Evolutionary conservation across 2,329 filamentous ascomycete species (phyloP).

Genomic region (Ophiognomonia clavigignenti-juglandacearum): DNA sequence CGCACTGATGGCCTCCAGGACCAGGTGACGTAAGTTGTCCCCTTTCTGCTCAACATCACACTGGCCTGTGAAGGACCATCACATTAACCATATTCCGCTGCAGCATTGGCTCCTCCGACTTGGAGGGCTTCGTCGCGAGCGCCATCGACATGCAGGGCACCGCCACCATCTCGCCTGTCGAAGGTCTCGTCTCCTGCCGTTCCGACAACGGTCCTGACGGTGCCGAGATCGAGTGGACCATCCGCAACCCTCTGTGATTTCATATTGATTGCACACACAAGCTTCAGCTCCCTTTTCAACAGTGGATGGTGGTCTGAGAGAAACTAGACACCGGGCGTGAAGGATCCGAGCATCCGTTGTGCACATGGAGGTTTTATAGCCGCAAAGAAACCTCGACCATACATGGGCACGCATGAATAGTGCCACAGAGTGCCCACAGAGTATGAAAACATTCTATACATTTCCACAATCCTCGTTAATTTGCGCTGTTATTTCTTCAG

Average conservation of each 20-base stretch:
- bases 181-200: conserved; percentile 4
- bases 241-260: not conserved
- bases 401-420: no score
- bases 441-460: no score
- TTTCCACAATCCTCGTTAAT: no score
- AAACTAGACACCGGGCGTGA: no score
- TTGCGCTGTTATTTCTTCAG: no score
- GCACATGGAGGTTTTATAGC: no score
- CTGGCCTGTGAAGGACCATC: not conserved
- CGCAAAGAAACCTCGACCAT: no score
- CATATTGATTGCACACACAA: no score
- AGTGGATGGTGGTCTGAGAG: no score
- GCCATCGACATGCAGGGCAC: not conserved
- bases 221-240: conserved; percentile 3
- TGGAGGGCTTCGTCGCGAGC: not conserved
- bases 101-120: conserved; percentile 6
- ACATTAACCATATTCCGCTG: not conserved
- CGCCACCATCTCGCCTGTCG: conserved; percentile 2
- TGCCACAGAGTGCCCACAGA: no score
- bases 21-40: not conserved
- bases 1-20: conserved; percentile 2
- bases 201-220: not conserved
- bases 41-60: not conserved
- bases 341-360: no score
- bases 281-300: no score